Base-by-base conservation (phyloP, 768 basidiomycete species). In the Gymnopilus dilepis region DNA sequence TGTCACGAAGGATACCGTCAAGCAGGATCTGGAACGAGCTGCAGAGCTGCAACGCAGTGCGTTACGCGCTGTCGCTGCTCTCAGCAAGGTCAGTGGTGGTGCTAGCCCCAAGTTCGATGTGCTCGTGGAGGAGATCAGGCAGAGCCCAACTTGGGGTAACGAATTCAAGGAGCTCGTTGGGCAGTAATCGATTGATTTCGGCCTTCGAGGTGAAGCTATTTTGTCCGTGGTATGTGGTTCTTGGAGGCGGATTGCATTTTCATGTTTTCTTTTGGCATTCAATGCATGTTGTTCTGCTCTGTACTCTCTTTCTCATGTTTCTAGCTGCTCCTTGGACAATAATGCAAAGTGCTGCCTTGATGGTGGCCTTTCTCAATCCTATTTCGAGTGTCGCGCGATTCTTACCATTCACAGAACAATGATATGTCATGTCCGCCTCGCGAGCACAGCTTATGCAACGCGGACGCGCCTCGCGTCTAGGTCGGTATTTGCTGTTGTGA, bases 1-100 rank as follows among this genome's bases (percentile, higher is more conserved):
- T 6, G 86, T 94, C 41, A 93, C 92, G 55, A 98, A 98, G 78
- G 97, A 99, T 71, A 94, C 94, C 0, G 96, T 97, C 50, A 99
- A 98, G 76, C 94, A 95, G 73, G 93, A 95, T 66, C 72, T 95
- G 45, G 92, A 94, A 75, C 85, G 91, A 19, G 87, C 91, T 8
- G 92, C 92, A 26, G 97, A 98, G 74, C 81, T 98, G 62, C 95
- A 98, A 77, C 81, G 92, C 64, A 95, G 94, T 69, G 93, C 94
- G 6, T 80, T 98, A 62, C 80, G 97, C 38, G 94, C 95, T 5
- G 86, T 96, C 43, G 93, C 88, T 15, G 93, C 94, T 3, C 78
- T 99, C 57, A 91, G 90, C 77, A 92, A 89, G 76, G 86, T 96
- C 45, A 81, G 82, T 5, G 71, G 77, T 17, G 81, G 90, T 0